Evolutionary conservation across 441 rosid genomes (phyloP).

Genomic region (Gossypium aridum): DNA sequence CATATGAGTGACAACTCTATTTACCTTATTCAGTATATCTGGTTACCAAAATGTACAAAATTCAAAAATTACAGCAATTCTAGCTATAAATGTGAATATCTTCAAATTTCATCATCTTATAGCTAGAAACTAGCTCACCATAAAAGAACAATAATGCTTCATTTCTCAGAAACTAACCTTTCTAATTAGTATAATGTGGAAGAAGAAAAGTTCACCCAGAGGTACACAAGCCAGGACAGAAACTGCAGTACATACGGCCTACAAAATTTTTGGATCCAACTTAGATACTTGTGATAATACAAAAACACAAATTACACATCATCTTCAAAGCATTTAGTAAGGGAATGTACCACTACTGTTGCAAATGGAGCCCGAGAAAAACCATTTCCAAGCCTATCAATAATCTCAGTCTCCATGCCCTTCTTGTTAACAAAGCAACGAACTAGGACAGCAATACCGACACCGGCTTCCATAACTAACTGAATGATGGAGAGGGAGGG

Average conservation of each 20-base stretch:
- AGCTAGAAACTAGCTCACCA: background rate
- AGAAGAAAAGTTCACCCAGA: conserved; percentile 62
- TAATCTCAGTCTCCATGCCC: conserved; percentile 57
- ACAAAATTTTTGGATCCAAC: conserved; percentile 18
- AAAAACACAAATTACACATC: background rate
- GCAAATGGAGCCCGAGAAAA: conserved; percentile 71
- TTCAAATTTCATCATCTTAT: background rate
- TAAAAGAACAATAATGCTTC: conserved; percentile 4
- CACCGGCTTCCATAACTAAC: conserved; percentile 52
- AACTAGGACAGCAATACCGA: conserved; percentile 58
- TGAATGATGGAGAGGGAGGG: conserved; percentile 14
- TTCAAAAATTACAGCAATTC: background rate
- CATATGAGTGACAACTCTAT: background rate
- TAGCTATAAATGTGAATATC: background rate
- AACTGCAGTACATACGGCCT: conserved; percentile 57
- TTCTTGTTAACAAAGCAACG: conserved; percentile 58
- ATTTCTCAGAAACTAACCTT: conserved; percentile 32
- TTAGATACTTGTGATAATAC: conserved; percentile 11
- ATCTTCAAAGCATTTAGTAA: background rate
- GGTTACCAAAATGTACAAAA: background rate
- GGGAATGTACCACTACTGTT: conserved; percentile 52
- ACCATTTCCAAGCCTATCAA: conserved; percentile 74
- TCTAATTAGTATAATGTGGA: conserved; percentile 56
- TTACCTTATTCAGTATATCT: background rate
- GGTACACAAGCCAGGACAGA: conserved; percentile 60